Evolutionary conservation across 331 rosid species (phyloP), one percentile per base, ranked within the genome.

Genomic region (Rhamnella rubrinervis): DNA sequence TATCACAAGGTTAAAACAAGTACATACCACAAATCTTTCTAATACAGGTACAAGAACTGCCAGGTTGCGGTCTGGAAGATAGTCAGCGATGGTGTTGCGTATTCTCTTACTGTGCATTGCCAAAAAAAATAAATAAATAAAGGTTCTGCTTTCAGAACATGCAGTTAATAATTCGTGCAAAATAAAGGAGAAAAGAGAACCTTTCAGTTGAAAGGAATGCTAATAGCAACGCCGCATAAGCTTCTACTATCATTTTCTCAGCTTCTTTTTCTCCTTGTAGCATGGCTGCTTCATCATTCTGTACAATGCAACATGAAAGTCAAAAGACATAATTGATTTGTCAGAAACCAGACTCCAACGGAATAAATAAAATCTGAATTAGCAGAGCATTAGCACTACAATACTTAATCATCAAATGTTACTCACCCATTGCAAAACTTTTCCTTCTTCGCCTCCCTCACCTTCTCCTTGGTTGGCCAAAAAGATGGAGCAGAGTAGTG

Each of bases 221-320:
- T 11, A 92, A 84, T 84, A 92, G 97, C 72, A 92, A 65, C 13
- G 97, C 97, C 10, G 96, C 65, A 74, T 87, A 92, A 66, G 97
- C 98, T 73, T 93, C 98, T 44, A 93, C 88, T 35, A 93, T 93
- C 98, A 88, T 93, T 74, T 91, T 93, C 89, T 93, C 98, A 38
- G 96, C 98, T 87, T 93, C 98, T 80, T 89, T 86, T 70, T 88
- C 98, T 58, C 96, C 92, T 84, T 91, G 88, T 64, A 93, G 78
- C 59, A 93, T 74, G 74, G 92, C 89, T 9, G 82, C 95, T 80
- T 89, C 96, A 46, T 87, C 98, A 49, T 76, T 78, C 97, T 93
- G 95, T 78, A 76, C 41, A 63, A 86, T 57, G 55, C 61, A 79
- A 70, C 72, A 75, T 53, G 8, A 17, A 18, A 21, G 25, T 18